These are phyloP conservation scores for Limonium bicolor DNA, from an alignment of 148 eudicot genomes.

Conservation along the genomic window DNA sequence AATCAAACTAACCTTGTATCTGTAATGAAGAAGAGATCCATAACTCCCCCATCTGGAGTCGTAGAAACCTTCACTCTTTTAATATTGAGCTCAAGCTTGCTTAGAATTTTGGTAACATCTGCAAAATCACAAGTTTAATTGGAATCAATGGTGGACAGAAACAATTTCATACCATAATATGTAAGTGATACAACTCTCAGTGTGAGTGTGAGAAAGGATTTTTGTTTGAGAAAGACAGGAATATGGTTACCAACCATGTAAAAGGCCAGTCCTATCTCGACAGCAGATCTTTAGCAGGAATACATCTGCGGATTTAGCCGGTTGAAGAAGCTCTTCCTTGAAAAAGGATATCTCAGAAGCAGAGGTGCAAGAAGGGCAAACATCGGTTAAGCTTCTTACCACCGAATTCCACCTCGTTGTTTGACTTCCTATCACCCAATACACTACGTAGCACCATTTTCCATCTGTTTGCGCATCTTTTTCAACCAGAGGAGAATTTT, in stretches of 20 bases:
- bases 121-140: too few relatives aligned
- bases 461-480: constrained; percentile 90
- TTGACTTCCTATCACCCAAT: constrained; percentile 59
- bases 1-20: constrained; percentile 68
- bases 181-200: too few relatives aligned
- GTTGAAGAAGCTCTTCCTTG: constrained; percentile 37
- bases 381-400: constrained; percentile 60
- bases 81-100: constrained; percentile 77
- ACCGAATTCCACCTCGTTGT: constrained; percentile 63
- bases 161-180: too few relatives aligned
- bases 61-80: constrained; percentile 86
- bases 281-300: constrained; percentile 77
- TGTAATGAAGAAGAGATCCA: constrained; percentile 83
- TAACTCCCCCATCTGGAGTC: constrained; percentile 82
- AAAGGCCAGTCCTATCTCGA: constrained; percentile 52
- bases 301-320: constrained; percentile 55
- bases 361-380: constrained; percentile 68
- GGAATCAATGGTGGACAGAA: too few relatives aligned
- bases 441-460: constrained; percentile 85
- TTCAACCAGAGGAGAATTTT: constrained; percentile 5
- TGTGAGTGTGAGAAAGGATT: too few relatives aligned
- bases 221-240: too few relatives aligned
- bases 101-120: constrained; percentile 74
- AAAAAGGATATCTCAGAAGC: constrained; percentile 65
- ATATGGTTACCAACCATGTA: too few relatives aligned